A percentile compares a stretch with the other conserved stretches of the same genome.
Conservation (phyloP, 257 asterid genomes). For the Solanum lycopersicoides region DNA sequence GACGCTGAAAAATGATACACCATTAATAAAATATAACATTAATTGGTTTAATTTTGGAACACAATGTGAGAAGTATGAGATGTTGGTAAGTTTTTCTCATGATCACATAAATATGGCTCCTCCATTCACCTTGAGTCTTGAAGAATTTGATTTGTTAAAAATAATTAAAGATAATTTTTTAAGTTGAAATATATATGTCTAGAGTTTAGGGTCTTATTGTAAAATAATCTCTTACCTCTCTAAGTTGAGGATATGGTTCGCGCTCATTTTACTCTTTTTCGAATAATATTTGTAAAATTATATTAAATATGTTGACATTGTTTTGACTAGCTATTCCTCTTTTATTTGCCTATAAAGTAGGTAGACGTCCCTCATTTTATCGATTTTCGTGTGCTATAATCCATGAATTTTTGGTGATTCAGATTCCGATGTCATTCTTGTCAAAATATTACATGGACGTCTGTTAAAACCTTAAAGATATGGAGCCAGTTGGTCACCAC, state of each 20-base stretch:
- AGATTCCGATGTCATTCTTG: no score
- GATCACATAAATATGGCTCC: constrained; percentile 86
- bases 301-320: background rate
- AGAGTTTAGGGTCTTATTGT: background rate
- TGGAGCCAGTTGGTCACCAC: no score
- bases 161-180: background rate
- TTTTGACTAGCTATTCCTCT: background rate
- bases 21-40: background rate
- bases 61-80: constrained; percentile 61
- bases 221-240: background rate
- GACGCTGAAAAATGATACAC: background rate
- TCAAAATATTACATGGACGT: no score
- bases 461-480: no score
- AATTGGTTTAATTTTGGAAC: constrained; percentile 48
- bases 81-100: constrained; percentile 74
- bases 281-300: background rate
- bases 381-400: no score
- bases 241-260: background rate
- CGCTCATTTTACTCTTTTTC: background rate
- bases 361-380: no score
- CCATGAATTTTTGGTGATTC: no score
- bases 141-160: constrained; percentile 4
- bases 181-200: background rate
- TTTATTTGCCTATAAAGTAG: background rate
- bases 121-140: constrained; percentile 48